Conservation (phyloP, 2,329 filamentous ascomycete species). For the Phaeosphaeriaceae sp. region DNA sequence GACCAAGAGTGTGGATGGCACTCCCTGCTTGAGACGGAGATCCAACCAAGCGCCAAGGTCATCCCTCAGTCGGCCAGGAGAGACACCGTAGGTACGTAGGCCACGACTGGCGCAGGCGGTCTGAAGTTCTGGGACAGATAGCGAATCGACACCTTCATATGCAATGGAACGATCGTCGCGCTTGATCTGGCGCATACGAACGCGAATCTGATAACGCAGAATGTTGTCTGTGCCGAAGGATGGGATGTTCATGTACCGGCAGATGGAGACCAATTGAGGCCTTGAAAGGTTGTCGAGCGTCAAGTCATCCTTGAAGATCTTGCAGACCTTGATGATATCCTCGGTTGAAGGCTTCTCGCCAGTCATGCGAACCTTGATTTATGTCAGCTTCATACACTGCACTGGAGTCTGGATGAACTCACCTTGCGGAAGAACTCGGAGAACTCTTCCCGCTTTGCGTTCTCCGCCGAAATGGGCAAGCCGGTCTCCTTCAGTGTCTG, state of each 20-base stretch:
- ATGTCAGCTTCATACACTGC: slow-evolving; percentile 11
- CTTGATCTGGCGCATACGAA: slow-evolving; percentile 99
- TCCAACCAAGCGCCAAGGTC: slow-evolving; percentile 95
- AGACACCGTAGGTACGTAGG: slow-evolving; percentile 90
- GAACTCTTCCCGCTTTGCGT: slow-evolving; percentile 91
- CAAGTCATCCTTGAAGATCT: slow-evolving; percentile 97
- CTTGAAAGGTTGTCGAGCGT: slow-evolving; percentile 96
- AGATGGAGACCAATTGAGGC: slow-evolving; percentile 96
- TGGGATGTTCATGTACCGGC: slow-evolving; percentile 97
- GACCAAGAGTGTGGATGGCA: slow-evolving; percentile 95
- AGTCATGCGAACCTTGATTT: slow-evolving; percentile 67
- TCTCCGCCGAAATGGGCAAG: slow-evolving; percentile 81
- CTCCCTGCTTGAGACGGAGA: slow-evolving; percentile 87
- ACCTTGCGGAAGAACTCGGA: slow-evolving; percentile 97
- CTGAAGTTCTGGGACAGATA: slow-evolving; percentile 93
- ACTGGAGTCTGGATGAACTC: neutral
- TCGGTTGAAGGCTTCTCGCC: slow-evolving; percentile 86
- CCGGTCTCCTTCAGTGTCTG: slow-evolving; percentile 93
- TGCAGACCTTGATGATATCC: slow-evolving; percentile 98
- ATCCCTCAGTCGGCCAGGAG: slow-evolving; percentile 83
- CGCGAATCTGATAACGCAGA: slow-evolving; percentile 94
- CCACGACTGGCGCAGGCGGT: slow-evolving; percentile 90
- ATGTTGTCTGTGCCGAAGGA: slow-evolving; percentile 97
- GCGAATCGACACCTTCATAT: slow-evolving; percentile 89
- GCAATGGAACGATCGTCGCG: slow-evolving; percentile 93